Percentiles rank a stretch among this genome's conserved stretches.
Conservation (phyloP, 2,329 filamentous ascomycete species). For the Beauveria bassiana region DNA sequence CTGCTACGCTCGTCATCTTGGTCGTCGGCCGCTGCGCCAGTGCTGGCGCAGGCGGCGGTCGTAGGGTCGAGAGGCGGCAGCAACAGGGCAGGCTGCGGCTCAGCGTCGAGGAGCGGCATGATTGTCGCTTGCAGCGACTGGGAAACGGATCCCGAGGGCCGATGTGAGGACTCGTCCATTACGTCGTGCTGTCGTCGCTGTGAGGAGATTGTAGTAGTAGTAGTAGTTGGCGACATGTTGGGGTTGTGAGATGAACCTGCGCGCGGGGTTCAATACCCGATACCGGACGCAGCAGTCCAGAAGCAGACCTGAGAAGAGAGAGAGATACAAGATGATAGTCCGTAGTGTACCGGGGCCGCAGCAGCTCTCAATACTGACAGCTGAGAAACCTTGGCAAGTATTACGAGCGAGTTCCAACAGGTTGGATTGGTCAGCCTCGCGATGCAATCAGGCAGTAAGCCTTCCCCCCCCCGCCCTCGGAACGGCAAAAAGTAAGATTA, state of each 20-base stretch:
- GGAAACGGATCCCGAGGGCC: slow-evolving; percentile 24
- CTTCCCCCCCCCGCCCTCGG: no score
- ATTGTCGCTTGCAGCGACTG: slow-evolving; percentile 29
- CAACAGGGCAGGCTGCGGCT: slow-evolving; percentile 34
- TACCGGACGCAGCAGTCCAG: background rate
- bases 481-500: no score
- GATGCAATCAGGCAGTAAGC: no score
- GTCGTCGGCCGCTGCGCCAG: background rate
- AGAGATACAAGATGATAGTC: no score
- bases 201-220: background rate
- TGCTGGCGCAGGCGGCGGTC: background rate
- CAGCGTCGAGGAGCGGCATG: slow-evolving; percentile 33
- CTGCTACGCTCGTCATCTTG: background rate
- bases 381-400: no score
- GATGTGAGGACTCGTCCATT: background rate
- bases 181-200: background rate
- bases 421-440: no score
- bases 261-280: background rate
- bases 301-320: no score
- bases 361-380: no score
- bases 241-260: background rate
- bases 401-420: no score
- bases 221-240: background rate
- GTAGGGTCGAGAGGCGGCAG: slow-evolving; percentile 14
- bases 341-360: no score